Evolutionary conservation across 2,329 filamentous ascomycete species (phyloP).

Genomic region (Ophiostoma triangulosporum): DNA sequence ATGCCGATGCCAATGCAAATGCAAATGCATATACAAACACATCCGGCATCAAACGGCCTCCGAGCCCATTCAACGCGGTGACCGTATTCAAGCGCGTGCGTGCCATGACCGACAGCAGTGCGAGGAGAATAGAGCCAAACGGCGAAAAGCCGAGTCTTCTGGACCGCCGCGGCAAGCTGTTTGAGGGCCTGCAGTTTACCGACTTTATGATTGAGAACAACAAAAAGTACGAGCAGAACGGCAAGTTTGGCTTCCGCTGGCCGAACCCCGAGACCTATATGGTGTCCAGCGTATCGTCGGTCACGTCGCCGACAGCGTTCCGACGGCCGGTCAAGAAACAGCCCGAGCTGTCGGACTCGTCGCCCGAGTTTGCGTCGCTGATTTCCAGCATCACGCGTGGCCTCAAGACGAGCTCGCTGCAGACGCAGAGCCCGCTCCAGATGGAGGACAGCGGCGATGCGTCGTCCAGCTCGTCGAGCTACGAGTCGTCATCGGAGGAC

Average conservation of each 20-base stretch:
- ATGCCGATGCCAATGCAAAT: constrained; percentile 2
- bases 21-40: not conserved
- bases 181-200: constrained; percentile 42
- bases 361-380: constrained; percentile 18
- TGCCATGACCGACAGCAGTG: constrained; percentile 18
- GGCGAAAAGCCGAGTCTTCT: constrained; percentile 5
- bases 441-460: constrained; percentile 9
- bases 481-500: constrained; percentile 1
- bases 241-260: constrained; percentile 36
- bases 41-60: constrained; percentile 31
- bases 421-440: constrained; percentile 19
- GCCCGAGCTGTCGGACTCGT: constrained; percentile 9
- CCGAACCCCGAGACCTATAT: constrained; percentile 17
- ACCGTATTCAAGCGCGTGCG: constrained; percentile 45
- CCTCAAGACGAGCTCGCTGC: constrained; percentile 22
- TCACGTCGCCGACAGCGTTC: constrained; percentile 14
- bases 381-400: constrained; percentile 25
- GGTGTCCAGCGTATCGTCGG: constrained; percentile 8
- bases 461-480: constrained; percentile 5
- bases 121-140: not conserved
- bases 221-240: constrained; percentile 45
- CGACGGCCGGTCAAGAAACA: constrained; percentile 11
- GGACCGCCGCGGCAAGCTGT: constrained; percentile 31
- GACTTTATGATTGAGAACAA: constrained; percentile 38
- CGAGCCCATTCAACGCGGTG: constrained; percentile 44